A percentile compares a stretch with the other conserved stretches of the same genome.
These are phyloP conservation scores for Microdochium trichocladiopsis DNA, from an alignment of 2,329 filamentous ascomycete species.

Conservation along the genomic window DNA sequence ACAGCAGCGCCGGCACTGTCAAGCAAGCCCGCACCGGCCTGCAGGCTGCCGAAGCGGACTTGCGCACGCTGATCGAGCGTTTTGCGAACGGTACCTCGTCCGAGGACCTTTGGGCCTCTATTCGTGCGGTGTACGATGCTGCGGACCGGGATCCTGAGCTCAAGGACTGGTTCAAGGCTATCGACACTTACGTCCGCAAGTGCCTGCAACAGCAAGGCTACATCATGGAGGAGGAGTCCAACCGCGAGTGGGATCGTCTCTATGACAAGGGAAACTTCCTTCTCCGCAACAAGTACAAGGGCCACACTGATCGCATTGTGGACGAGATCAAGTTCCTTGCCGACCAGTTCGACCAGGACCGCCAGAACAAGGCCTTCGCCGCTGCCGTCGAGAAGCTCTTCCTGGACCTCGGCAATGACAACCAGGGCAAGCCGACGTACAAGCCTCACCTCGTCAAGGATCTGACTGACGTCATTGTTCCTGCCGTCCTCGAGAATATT, in stretches of 20 bases:
- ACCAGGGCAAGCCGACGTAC: constrained; percentile 77
- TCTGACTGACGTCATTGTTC: constrained; percentile 78
- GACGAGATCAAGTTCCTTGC: constrained; percentile 88
- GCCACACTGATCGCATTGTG: constrained; percentile 76
- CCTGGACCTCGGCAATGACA: constrained; percentile 77
- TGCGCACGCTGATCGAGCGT: constrained; percentile 84
- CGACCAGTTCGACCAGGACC: constrained; percentile 83
- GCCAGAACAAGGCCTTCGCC: constrained; percentile 77
- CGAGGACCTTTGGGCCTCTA: constrained; percentile 76
- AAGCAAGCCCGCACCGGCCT: constrained; percentile 67
- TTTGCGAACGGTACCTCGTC: constrained; percentile 92
- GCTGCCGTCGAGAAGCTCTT: constrained; percentile 77
- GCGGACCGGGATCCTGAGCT: constrained; percentile 83
- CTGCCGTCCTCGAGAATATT: constrained; percentile 72
- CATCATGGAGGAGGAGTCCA: constrained; percentile 76
- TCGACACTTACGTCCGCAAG: constrained; percentile 73
- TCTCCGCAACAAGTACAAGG: constrained; percentile 79
- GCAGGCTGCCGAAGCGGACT: constrained; percentile 66
- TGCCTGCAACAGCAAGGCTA: constrained; percentile 86
- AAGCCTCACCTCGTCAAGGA: constrained; percentile 93
- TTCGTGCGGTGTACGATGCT: constrained; percentile 80
- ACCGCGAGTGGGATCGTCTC: constrained; percentile 73
- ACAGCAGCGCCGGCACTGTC: constrained; percentile 60
- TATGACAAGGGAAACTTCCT: constrained; percentile 83
- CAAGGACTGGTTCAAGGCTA: constrained; percentile 77